These are phyloP conservation scores for Basipetospora chlamydospora DNA, from an alignment of 2,329 filamentous ascomycete genomes.

Conservation along the genomic window DNA sequence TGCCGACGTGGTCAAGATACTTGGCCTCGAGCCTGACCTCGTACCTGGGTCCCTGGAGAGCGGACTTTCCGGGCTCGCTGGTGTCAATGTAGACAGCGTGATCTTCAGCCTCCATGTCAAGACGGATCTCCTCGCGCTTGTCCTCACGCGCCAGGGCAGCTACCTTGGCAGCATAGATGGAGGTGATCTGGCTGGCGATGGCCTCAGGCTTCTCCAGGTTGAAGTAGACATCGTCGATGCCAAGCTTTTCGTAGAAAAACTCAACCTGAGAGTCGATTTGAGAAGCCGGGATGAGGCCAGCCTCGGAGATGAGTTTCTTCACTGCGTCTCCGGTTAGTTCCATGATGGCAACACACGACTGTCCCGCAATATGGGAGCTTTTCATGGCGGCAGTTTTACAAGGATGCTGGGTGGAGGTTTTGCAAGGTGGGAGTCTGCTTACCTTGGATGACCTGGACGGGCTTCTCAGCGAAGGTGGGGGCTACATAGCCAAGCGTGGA, in stretches of 20 bases:
- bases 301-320: constrained; percentile 62
- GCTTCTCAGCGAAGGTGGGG: constrained; percentile 84
- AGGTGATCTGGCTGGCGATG: constrained; percentile 88
- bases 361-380: too few relatives aligned
- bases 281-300: constrained; percentile 72
- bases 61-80: constrained; percentile 71
- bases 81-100: constrained; percentile 99
- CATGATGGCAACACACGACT: too few relatives aligned
- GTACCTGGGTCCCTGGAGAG: constrained; percentile 70
- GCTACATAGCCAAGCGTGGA: constrained; percentile 90
- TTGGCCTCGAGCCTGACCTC: constrained; percentile 89
- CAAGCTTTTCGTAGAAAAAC: constrained; percentile 97
- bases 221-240: constrained; percentile 98
- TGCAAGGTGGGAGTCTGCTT: constrained; percentile 16
- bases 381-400: too few relatives aligned
- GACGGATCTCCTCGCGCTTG: constrained; percentile 81
- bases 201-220: constrained; percentile 74
- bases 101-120: constrained; percentile 89
- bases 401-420: too few relatives aligned
- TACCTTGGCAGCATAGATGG: constrained; percentile 91
- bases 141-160: constrained; percentile 87
- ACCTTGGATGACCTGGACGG: constrained; percentile 76
- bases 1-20: constrained; percentile 71
- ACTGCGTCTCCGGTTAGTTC: constrained; percentile 33
- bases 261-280: constrained; percentile 74